phyloP scores from a whole-genome alignment of 148 eudicot species.

The Rhododendron henanense region DNA sequence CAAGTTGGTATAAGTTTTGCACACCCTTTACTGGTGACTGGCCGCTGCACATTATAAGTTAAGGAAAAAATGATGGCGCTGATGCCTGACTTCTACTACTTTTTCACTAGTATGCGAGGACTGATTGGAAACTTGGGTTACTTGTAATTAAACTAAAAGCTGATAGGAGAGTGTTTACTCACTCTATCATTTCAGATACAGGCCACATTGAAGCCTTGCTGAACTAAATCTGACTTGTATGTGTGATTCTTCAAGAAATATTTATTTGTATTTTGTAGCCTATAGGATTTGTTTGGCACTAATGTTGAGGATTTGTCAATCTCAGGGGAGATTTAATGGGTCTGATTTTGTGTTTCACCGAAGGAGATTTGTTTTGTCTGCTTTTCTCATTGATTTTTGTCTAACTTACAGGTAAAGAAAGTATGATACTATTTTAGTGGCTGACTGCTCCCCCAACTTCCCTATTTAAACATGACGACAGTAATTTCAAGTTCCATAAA shows the following conservation, averaged over 20 bases:
- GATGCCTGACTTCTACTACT: neutral
- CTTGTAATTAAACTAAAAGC: neutral
- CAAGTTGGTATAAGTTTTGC: neutral
- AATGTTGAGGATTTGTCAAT: neutral
- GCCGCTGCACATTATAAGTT: neutral
- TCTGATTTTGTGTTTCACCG: neutral
- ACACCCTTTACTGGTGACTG: neutral
- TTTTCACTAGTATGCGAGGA: neutral
- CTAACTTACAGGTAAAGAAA: conserved; percentile 14
- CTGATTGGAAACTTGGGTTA: conserved; percentile 6
- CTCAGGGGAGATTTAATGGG: neutral
- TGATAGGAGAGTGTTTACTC: neutral
- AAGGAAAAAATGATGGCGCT: neutral
- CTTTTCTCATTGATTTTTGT: neutral
- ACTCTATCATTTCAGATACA: neutral
- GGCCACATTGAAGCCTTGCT: neutral
- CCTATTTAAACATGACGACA: conserved; percentile 51
- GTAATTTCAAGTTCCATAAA: conserved; percentile 55
- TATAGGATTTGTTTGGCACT: neutral
- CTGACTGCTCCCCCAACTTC: conserved; percentile 3
- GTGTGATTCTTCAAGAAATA: neutral
- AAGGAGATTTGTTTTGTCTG: neutral
- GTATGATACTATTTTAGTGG: conserved; percentile 12
- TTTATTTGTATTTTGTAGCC: neutral
- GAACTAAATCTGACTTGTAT: conserved; percentile 6